Conservation (phyloP, 768 basidiomycete species). For the Vararia minispora region DNA sequence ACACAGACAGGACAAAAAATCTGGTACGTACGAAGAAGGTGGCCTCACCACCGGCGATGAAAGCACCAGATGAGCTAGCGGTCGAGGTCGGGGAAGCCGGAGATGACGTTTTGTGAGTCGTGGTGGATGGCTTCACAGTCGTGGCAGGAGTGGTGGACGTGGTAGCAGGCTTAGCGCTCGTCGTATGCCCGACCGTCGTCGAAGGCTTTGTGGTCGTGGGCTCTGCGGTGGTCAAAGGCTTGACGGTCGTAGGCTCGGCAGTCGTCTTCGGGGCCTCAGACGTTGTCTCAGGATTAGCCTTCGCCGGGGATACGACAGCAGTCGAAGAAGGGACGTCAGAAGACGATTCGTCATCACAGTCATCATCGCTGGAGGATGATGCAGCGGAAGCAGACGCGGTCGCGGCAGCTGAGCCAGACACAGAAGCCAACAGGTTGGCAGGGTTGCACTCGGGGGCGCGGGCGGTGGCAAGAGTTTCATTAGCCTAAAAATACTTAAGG, state of each 20-base stretch:
- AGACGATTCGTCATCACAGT: constrained; percentile 22
- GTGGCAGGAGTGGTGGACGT: constrained; percentile 11
- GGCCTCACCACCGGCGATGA: constrained; percentile 14
- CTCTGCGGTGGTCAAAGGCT: constrained; percentile 2
- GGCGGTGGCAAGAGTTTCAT: constrained; percentile 32
- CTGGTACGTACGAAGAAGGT: constrained; percentile 34
- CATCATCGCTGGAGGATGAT: constrained; percentile 20
- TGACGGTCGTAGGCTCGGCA: constrained; percentile 8
- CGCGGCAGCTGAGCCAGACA: constrained; percentile 7
- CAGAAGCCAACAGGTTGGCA: constrained; percentile 21
- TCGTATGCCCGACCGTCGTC: constrained; percentile 9
- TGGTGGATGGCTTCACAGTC: not conserved
- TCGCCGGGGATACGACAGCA: not conserved
- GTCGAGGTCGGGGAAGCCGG: not conserved
- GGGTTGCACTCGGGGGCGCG: constrained; percentile 47
- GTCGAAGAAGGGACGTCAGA: constrained; percentile 3
- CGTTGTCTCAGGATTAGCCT: not conserved
- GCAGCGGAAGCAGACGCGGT: constrained; percentile 5
- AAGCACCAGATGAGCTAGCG: constrained; percentile 1
- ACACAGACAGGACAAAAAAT: too few relatives aligned
- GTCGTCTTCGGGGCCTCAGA: not conserved
- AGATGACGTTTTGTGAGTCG: not conserved
- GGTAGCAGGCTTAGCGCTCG: constrained; percentile 14
- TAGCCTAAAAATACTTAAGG: constrained; percentile 26
- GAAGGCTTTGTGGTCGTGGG: constrained; percentile 16